Conservation (phyloP, 2,329 filamentous ascomycete species). For the Apiospora phragmitis region DNA sequence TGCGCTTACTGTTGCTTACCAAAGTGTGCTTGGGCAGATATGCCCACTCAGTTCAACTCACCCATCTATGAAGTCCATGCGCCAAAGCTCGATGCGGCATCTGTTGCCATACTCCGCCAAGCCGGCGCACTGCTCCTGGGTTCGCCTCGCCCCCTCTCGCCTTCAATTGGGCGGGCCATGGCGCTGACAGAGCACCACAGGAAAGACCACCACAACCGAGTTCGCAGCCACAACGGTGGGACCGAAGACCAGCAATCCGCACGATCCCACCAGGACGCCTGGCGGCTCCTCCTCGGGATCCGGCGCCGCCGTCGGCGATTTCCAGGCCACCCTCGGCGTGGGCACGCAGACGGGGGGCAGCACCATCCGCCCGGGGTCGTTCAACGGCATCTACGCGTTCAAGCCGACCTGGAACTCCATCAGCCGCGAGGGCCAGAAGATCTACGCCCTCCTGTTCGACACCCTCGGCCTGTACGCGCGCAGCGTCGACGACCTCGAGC, state of each 20-base stretch:
- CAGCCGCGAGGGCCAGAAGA: slow-evolving; percentile 60
- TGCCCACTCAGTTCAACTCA: slow-evolving; percentile 56
- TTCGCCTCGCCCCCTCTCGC: slow-evolving; percentile 14
- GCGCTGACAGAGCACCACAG: slow-evolving; percentile 22
- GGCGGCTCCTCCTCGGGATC: slow-evolving; percentile 70
- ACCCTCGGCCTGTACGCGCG: slow-evolving; percentile 63
- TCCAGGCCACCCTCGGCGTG: slow-evolving; percentile 59
- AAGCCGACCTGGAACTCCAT: slow-evolving; percentile 68
- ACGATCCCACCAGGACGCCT: slow-evolving; percentile 64
- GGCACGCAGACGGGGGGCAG: slow-evolving; percentile 69
- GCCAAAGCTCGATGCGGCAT: slow-evolving; percentile 51
- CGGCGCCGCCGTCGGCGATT: slow-evolving; percentile 65
- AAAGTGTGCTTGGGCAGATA: slow-evolving; percentile 32
- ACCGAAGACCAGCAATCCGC: slow-evolving; percentile 60
- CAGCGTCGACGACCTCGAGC: slow-evolving; percentile 56
- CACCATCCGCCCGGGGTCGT: slow-evolving; percentile 63
- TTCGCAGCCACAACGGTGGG: slow-evolving; percentile 59
- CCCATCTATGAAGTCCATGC: slow-evolving; percentile 50
- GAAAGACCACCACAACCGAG: slow-evolving; percentile 63
- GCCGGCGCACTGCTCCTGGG: slow-evolving; percentile 59
- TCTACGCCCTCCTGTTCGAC: slow-evolving; percentile 60
- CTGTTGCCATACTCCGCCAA: slow-evolving; percentile 51
- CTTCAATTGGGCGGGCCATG: background rate
- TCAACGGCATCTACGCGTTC: slow-evolving; percentile 63
- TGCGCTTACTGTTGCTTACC: slow-evolving; percentile 11